Evolutionary conservation across 257 asterid species (phyloP).

Genomic region (Plantago ovata): DNA sequence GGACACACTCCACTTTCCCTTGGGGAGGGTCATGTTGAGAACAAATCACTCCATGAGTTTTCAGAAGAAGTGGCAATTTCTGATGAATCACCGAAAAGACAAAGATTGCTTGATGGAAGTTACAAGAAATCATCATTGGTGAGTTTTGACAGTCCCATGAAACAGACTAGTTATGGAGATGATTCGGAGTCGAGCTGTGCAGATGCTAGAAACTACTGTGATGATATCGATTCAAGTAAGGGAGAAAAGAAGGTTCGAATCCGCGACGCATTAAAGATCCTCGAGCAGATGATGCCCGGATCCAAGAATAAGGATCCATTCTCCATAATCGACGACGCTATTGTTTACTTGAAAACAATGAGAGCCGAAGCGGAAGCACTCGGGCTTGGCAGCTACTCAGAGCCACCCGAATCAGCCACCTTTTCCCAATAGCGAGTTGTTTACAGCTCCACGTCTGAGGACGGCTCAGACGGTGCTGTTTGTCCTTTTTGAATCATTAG

Average conservation of each 20-base stretch:
- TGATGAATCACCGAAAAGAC: conserved; percentile 56
- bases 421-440: background rate
- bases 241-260: conserved; percentile 43
- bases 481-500: conserved; percentile 16
- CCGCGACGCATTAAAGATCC: conserved; percentile 38
- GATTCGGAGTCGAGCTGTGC: conserved; percentile 39
- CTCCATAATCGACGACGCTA: conserved; percentile 64
- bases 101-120: conserved; percentile 56
- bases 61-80: conserved; percentile 53
- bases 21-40: conserved; percentile 23
- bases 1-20: conserved; percentile 35
- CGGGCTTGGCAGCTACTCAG: conserved; percentile 26
- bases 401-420: conserved; percentile 8
- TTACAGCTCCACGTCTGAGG: background rate
- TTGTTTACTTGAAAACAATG: conserved; percentile 54
- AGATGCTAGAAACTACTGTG: conserved; percentile 16
- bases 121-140: conserved; percentile 46
- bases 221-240: conserved; percentile 23
- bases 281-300: conserved; percentile 55
- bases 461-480: conserved; percentile 6
- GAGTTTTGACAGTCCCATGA: conserved; percentile 24
- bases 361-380: conserved; percentile 50
- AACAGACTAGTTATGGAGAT: conserved; percentile 22
- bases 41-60: conserved; percentile 24
- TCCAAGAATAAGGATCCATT: conserved; percentile 45